Evolutionary conservation across 371 early-diverging fungal species (phyloP), one percentile per base, ranked within the genome.

Genomic region (Ordospora pajunii): DNA sequence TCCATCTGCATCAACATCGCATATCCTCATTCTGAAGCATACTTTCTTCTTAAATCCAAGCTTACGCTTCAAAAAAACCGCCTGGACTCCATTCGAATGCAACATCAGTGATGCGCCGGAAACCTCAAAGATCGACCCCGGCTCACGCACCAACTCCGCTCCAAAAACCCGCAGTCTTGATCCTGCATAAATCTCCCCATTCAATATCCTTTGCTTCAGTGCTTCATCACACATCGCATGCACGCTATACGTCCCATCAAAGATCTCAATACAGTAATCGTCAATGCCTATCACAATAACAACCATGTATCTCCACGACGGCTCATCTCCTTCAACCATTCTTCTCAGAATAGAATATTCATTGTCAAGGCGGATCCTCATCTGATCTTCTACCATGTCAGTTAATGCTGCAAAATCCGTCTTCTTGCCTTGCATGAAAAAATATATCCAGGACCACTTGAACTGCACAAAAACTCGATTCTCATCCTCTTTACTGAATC

Each of bases 281-380:
- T 67, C 46, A 23, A 75, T 71, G 23, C 65, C 49, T 42, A 84
- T 22, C 9, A 85, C 76, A n/a, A 84, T 52, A 12, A 85, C 63
- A 51, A 83, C 78, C 79, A 83, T 80, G 53, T 81, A 84, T 52
- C 71, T 79, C 42, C 62, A 77, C 11, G 82, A 43, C 0, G 73
- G 25, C 72, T 82, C 83, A 65, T 84, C 84, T 21, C 76, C 66
- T 67, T 84, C 84, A 0, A 73, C 65, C 23, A 85, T 83, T 45
- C 80, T 65, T 45, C 78, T 65, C 1, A 84, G 72, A 25, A 83
- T 48, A 63, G 82, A 81, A 54, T 74, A 73, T 42, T 81, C 81
- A 44, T 53, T 64, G 10, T 64, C 69, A 48, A 52, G 45, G 53
- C 73, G 76, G 11, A 43, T 27, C 25, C 22, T 54, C 7, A 83